A percentile compares a stretch with the other conserved stretches of the same genome.
Evolutionary conservation across 306 rosid species (phyloP).

Genomic region (Mimosa pudica): DNA sequence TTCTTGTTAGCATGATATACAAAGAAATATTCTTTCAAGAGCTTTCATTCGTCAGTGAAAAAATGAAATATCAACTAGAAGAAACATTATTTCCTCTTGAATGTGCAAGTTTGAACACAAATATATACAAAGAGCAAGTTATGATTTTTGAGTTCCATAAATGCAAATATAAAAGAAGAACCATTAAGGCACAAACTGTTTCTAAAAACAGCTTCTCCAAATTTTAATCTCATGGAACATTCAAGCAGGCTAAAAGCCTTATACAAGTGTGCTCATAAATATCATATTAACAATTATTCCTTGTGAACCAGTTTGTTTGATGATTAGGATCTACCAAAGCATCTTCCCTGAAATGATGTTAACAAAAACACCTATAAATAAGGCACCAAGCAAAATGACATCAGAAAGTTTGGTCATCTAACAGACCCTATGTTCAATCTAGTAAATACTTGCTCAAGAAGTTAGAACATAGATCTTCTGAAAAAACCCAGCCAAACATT

Average conservation of each 20-base stretch:
- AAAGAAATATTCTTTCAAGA: neutral
- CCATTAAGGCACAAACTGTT: conserved; percentile 9
- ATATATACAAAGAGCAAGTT: conserved; percentile 16
- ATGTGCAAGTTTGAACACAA: neutral
- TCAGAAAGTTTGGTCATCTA: conserved; percentile 6
- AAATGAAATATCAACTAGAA: conserved; percentile 13
- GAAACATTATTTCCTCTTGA: conserved; percentile 13
- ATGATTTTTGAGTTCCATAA: neutral
- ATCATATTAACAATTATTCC: conserved; percentile 70
- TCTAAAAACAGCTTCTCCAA: conserved; percentile 15
- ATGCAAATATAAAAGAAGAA: neutral
- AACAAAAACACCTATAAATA: conserved; percentile 5
- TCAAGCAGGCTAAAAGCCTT: neutral
- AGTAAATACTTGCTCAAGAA: neutral
- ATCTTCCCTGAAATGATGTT: conserved; percentile 71
- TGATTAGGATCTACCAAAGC: conserved; percentile 95
- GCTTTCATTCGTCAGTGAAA: neutral
- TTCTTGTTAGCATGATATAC: neutral
- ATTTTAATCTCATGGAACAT: neutral
- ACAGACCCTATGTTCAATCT: neutral
- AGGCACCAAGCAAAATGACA: conserved; percentile 10
- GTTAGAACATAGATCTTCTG: neutral
- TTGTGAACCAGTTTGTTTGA: conserved; percentile 93
- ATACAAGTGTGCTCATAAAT: conserved; percentile 17
- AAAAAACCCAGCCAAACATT: neutral